Base-by-base conservation (phyloP, 148 eudicot species). In the Amaranthus palmeri region DNA sequence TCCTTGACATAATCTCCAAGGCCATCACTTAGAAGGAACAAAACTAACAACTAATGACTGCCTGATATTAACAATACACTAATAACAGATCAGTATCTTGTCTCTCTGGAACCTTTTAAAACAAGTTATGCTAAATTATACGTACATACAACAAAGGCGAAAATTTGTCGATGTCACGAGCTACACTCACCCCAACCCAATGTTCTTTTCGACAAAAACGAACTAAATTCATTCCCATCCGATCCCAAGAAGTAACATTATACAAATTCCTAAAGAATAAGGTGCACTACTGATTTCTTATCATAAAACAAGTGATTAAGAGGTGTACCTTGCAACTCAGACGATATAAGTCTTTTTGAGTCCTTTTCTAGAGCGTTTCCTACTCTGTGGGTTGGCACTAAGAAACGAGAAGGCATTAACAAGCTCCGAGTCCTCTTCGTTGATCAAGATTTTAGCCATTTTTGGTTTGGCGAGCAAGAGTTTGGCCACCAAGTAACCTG, bases 401-500 rank as follows among this genome's bases (percentile, higher is more conserved):
- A 89, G 80, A 62, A 76, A 84, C 50, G 93, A 91, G 72, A 92
- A 83, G 54, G 86, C 88, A 78, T 84, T 89, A 15, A 85, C 66
- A 59, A 92, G 88, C 72, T 86, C 96, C 7, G 74, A 60, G 75
- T 92, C 96, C 70, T 92, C 97, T 60, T 86, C 75, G 48, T 77
- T 88, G 1, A 92, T 81, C 4, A 92, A 74, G n/a, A 92, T 80
- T 63, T 88, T 88, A 45, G 92, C 96, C 41, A 83, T 82, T 50
- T 72, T 79, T 14, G 96, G 96, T 57, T 89, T 79, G 62, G 84
- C 88, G 55, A 92, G 85, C 62, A 92, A 91, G 25, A 81, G 96
- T 77, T 92, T 92, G 40, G 96, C 88, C 72, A 88, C 96, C 36
- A 92, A 82, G 72, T 86, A 92, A 55, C 97, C 97, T 49, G 97